Conservation (phyloP, 2,329 filamentous ascomycete genomes). For the Penicillium sp. region DNA sequence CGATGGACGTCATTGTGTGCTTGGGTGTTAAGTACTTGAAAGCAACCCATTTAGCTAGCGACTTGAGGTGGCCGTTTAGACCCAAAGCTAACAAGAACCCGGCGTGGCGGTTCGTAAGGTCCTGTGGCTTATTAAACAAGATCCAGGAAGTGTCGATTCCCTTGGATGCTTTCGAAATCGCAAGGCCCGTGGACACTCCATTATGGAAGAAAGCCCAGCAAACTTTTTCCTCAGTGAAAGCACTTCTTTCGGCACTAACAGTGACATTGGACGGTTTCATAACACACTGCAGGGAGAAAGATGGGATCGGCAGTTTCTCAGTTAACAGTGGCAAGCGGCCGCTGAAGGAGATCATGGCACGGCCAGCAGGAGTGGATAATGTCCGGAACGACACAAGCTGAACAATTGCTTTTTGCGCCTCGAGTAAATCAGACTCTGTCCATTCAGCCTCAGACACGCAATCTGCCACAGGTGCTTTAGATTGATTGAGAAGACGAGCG, state of each 20-base stretch:
- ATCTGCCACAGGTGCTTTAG: constrained; percentile 76
- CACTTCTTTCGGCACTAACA: constrained; percentile 84
- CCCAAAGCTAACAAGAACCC: constrained; percentile 90
- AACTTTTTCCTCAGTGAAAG: constrained; percentile 93
- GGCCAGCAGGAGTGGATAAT: constrained; percentile 83
- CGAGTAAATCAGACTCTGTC: constrained; percentile 84
- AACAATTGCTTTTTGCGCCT: constrained; percentile 89
- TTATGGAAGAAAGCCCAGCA: constrained; percentile 99
- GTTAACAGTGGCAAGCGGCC: constrained; percentile 86
- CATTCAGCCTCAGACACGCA: constrained; percentile 75
- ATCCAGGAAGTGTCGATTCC: constrained; percentile 99
- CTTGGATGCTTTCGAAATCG: constrained; percentile 85
- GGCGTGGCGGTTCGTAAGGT: constrained; percentile 94
- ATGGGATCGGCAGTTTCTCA: constrained; percentile 85
- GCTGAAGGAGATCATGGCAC: constrained; percentile 85
- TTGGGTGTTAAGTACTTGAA: constrained; percentile 99
- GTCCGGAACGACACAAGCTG: constrained; percentile 85
- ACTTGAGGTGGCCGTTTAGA: constrained; percentile 91
- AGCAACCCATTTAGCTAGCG: constrained; percentile 94
- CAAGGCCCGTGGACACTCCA: constrained; percentile 87
- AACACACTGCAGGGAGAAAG: constrained; percentile 88
- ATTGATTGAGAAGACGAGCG: constrained; percentile 80
- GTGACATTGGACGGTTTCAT: constrained; percentile 92
- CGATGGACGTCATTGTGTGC: constrained; percentile 98
- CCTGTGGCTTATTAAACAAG: constrained; percentile 92